These are phyloP conservation scores for Dipodascus albidus DNA, from an alignment of 805 yeast species.

Conservation along the genomic window DNA sequence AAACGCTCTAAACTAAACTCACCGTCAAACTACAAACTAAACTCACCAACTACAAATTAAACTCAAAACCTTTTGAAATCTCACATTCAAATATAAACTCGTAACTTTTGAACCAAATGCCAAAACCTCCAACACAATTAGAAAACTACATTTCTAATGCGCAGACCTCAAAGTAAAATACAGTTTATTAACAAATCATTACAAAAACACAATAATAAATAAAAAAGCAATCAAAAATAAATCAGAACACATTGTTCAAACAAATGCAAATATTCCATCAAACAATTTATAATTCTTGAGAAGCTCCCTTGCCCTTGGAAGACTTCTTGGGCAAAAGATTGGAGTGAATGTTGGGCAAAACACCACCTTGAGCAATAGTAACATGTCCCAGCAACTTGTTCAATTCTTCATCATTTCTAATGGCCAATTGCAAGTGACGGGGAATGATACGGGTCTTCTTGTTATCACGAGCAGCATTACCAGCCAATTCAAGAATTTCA, in stretches of 20 bases:
- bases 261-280: background rate
- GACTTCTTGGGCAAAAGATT: slow-evolving; percentile 68
- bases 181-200: slow-evolving; percentile 1
- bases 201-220: background rate
- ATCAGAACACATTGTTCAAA: background rate
- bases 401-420: slow-evolving; percentile 97
- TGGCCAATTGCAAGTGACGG: slow-evolving; percentile 96
- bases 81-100: too few relatives aligned
- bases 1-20: too few relatives aligned
- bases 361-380: slow-evolving; percentile 99
- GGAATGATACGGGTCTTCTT: slow-evolving; percentile 98
- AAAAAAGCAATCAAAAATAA: background rate
- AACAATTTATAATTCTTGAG: slow-evolving; percentile 27
- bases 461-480: slow-evolving; percentile 98
- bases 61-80: too few relatives aligned
- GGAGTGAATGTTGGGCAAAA: slow-evolving; percentile 92
- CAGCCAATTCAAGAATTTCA: slow-evolving; percentile 95
- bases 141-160: too few relatives aligned
- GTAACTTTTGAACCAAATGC: too few relatives aligned
- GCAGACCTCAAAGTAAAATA: background rate
- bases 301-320: slow-evolving; percentile 28
- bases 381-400: slow-evolving; percentile 89
- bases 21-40: too few relatives aligned
- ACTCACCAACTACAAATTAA: too few relatives aligned
- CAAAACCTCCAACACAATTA: too few relatives aligned